Conservation (phyloP, 164 flowering plant species). For the Vitis amurensis region DNA sequence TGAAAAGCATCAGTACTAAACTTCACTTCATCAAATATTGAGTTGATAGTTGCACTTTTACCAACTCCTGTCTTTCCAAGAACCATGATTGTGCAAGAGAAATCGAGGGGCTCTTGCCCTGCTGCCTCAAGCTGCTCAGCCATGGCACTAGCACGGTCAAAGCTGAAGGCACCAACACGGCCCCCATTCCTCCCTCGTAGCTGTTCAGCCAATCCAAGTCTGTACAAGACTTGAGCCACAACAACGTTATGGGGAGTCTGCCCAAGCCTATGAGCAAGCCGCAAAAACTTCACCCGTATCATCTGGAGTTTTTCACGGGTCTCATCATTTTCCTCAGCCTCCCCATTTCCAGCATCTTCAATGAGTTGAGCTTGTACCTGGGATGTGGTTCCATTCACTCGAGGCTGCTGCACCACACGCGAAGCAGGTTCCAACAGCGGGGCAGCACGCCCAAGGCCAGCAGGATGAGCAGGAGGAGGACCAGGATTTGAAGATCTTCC, state of each 20-base stretch:
- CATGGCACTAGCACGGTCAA: constrained; percentile 98
- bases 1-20: constrained; percentile 86
- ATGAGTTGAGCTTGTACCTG: constrained; percentile 51
- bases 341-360: constrained; percentile 72
- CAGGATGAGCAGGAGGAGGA: constrained; percentile 63
- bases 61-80: constrained; percentile 97
- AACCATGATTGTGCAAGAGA: constrained; percentile 95
- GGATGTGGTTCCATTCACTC: constrained; percentile 66
- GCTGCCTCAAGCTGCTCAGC: constrained; percentile 96
- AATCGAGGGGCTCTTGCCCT: constrained; percentile 88
- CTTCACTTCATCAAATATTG: constrained; percentile 92
- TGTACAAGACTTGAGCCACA: constrained; percentile 94
- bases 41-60: constrained; percentile 97
- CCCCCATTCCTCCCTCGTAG: constrained; percentile 82
- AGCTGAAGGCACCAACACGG: constrained; percentile 88
- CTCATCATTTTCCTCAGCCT: constrained; percentile 85
- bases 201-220: constrained; percentile 96
- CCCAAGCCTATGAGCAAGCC: constrained; percentile 97
- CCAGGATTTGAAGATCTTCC: constrained; percentile 27
- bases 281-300: constrained; percentile 92
- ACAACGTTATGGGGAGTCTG: constrained; percentile 99
- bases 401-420: constrained; percentile 65
- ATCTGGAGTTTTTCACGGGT: constrained; percentile 95
- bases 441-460: constrained; percentile 94
- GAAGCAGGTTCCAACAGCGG: constrained; percentile 79